These are phyloP conservation scores for Diplodia seriata DNA, from an alignment of 2,329 filamentous ascomycete genomes.

Conservation along the genomic window DNA sequence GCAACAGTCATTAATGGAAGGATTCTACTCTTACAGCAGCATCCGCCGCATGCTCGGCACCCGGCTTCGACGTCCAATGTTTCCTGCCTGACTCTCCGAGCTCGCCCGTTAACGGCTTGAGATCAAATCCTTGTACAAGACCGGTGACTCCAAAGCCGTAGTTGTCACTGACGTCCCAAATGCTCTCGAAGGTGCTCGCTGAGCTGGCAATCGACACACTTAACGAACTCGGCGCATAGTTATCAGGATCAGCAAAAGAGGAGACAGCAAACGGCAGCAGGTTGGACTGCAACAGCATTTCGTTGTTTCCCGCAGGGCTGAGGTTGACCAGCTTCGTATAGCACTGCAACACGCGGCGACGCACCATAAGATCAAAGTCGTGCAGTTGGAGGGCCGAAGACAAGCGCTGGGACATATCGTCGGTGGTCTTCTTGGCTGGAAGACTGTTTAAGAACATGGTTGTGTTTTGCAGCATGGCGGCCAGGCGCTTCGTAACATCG, in stretches of 20 bases:
- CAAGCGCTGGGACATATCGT: constrained; percentile 84
- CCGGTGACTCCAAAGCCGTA: constrained; percentile 93
- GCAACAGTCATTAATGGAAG: constrained; percentile 16
- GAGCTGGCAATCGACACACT: constrained; percentile 90
- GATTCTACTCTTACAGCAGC: constrained; percentile 38
- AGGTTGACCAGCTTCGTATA: constrained; percentile 91
- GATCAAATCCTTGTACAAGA: constrained; percentile 77
- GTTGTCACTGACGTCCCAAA: constrained; percentile 96
- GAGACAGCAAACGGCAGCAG: constrained; percentile 87
- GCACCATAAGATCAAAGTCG: constrained; percentile 91
- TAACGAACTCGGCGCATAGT: constrained; percentile 72
- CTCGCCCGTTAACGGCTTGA: constrained; percentile 72
- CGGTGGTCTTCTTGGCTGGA: constrained; percentile 81
- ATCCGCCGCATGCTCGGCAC: constrained; percentile 71
- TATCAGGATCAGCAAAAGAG: constrained; percentile 90
- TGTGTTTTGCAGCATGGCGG: constrained; percentile 94
- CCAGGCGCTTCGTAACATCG: constrained; percentile 91
- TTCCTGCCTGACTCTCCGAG: constrained; percentile 50
- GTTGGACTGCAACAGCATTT: constrained; percentile 88
- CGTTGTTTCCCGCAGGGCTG: constrained; percentile 82
- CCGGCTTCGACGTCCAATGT: constrained; percentile 62
- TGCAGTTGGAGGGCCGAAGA: constrained; percentile 86
- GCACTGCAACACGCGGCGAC: constrained; percentile 90
- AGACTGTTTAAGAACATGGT: constrained; percentile 86
- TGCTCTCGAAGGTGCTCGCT: constrained; percentile 85